Evolutionary conservation across 1,284 basidiomycete genomes (phyloP), one percentile per base, ranked within the genome.

Genomic region (Austropuccinia psidii): DNA sequence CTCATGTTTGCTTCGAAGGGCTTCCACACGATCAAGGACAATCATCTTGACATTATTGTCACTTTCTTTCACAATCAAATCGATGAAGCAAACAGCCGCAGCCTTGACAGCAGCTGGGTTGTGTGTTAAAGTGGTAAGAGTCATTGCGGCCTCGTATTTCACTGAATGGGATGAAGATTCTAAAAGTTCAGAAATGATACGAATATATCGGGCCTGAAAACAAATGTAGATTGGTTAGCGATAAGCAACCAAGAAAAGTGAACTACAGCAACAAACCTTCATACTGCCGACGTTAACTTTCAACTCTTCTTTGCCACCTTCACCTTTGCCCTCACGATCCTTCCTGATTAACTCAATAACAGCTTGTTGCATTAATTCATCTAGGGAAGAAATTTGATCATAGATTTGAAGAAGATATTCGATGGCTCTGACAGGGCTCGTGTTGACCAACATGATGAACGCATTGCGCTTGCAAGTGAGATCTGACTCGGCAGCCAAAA

Each of bases 21-120:
- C 82, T 73, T 98, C 91, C 54, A 99, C 87, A 58, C 96, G 88
- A 80, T 96, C 92, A 39, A 99, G 86, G 11, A 98, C 96, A 76
- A 98, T 98, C 74, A 98, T 87, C 83, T 98, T 98, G 82, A 98
- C 95, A 78, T 98, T 99, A 84, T 98, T 99, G 84, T 98, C 95
- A 1, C 93, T 93, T 83, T 97, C 94, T 83, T 94, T 95, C 80
- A 90, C 85, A 74, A 94, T 88, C 72, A 98, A 87, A 78, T 88
- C 91, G 78, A 97, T 91, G 77, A 97, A 88, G 74, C 88, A 90
- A 13, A 88, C 87, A 0, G 93, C 94, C 57, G 95, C 89, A 76
- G 96, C 94, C 85, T 98, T 98, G 77, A 98, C 87, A 24, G 96
- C 95, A 24, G 92, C 91, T 3, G 94, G 89, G 81, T 96, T 97